A percentile compares a stretch with the other conserved stretches of the same genome.
Conservation (phyloP, 257 asterid species). For the Forsythia suspensa region DNA sequence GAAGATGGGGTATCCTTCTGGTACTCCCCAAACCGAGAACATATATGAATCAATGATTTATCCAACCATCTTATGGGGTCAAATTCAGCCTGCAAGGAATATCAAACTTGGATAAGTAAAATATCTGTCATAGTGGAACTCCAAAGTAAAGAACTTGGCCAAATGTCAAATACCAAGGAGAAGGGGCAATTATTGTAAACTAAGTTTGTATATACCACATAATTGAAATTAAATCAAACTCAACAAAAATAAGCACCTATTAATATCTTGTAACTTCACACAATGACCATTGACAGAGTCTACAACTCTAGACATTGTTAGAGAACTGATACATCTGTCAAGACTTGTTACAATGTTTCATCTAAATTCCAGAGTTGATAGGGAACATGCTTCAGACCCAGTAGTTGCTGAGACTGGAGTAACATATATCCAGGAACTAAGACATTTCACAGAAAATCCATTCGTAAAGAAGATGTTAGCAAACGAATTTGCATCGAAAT, state of each 20-base stretch:
- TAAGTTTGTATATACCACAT: neutral
- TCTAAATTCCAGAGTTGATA: neutral
- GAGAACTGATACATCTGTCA: conserved; percentile 10
- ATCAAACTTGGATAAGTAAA: neutral
- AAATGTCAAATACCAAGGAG: conserved; percentile 13
- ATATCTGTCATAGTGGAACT: conserved; percentile 11
- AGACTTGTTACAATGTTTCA: neutral
- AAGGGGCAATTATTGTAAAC: conserved; percentile 16
- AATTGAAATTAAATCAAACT: conserved; percentile 8
- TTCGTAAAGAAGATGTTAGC: neutral
- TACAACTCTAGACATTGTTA: conserved; percentile 18
- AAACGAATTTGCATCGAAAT: conserved; percentile 1
- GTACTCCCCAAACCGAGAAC: conserved; percentile 93
- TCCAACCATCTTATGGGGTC: conserved; percentile 99
- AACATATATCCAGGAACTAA: neutral
- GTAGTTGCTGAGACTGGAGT: conserved; percentile 5
- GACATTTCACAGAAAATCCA: conserved; percentile 4
- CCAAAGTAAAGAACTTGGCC: conserved; percentile 5
- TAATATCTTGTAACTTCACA: conserved; percentile 6
- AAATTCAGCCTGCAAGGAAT: conserved; percentile 82
- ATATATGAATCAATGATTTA: conserved; percentile 88
- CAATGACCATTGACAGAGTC: conserved; percentile 2
- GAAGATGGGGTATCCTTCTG: conserved; percentile 94
- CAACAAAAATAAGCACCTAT: neutral
- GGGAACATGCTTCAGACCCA: neutral